Base-by-base conservation (phyloP, 2,329 filamentous ascomycete genomes). In the Trichoderma cornu-damae region DNA sequence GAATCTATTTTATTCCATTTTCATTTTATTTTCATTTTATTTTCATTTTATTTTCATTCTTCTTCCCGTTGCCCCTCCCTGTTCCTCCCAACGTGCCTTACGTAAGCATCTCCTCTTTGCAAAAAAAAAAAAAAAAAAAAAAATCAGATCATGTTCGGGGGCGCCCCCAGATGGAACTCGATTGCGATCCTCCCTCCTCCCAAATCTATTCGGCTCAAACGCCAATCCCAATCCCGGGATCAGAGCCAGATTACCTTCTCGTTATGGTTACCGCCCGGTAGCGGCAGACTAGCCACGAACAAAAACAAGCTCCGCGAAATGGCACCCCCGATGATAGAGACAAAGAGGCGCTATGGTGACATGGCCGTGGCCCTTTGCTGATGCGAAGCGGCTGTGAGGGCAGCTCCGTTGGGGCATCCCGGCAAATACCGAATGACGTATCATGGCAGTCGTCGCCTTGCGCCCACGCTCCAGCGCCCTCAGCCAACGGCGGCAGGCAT, bases 201-300 rank as follows among this genome's bases (percentile, higher is more conserved):
- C n/a, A n/a, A n/a, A n/a, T n/a, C n/a, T n/a, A n/a, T n/a, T n/a
- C n/a, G n/a, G n/a, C n/a, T n/a, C n/a, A n/a, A n/a, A n/a, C n/a
- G n/a, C n/a, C n/a, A n/a, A n/a, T n/a, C n/a, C n/a, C n/a, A n/a
- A 54, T 37, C 38, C 30, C 51, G n/a, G 42, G 4, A 46, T n/a
- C 22, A 46, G 30, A 7, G 20, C 51, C 40, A 37, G 40, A 46
- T 46, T 54, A 54, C 52, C 52, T 55, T 55, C 52, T 55, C 2
- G 32, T 46, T 55, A 55, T 55, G 52, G 52, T 55, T 55, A 55
- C 38, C 37, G 52, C 18, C 52, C 52, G 52, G 42, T 55, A 55
- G 52, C 52, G 52, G 52, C 42, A 47, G 52, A 46, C 42, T 55
- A 55, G 52, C 37, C 38, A 7, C 38, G n/a, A 34, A 20, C 47